Conservation (phyloP, 225 moss, liverwort and hornwort genomes). For the Polytrichum formosum region DNA sequence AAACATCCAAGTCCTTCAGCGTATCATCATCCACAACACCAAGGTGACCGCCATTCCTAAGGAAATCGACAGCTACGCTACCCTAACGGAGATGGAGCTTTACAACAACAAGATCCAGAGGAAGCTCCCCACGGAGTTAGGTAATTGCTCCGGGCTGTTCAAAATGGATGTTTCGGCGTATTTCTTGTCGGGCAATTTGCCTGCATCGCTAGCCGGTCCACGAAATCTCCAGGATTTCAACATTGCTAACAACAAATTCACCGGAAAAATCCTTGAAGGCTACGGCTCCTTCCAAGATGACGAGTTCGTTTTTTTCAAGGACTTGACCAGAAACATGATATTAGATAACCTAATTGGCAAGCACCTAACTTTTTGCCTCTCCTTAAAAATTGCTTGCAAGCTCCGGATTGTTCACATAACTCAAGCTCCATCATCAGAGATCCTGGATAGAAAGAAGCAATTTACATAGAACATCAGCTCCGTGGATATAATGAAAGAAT, state of each 20-base stretch:
- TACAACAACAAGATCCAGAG: slow-evolving; percentile 21
- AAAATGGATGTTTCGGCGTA: slow-evolving; percentile 5
- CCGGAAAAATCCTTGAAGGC: slow-evolving; percentile 13
- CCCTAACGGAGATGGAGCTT: slow-evolving; percentile 12
- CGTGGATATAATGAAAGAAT: no score
- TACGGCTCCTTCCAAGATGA: slow-evolving; percentile 23
- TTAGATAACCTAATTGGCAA: neutral
- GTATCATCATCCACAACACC: slow-evolving; percentile 8
- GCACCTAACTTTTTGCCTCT: no score
- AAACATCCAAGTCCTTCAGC: slow-evolving; percentile 21
- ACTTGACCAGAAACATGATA: slow-evolving; percentile 21
- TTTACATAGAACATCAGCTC: no score
- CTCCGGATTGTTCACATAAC: no score
- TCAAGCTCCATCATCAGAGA: no score
- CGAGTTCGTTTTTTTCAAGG: slow-evolving; percentile 16
- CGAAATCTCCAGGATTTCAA: slow-evolving; percentile 13
- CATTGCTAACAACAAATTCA: slow-evolving; percentile 15
- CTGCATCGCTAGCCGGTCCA: slow-evolving; percentile 10
- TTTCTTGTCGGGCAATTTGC: slow-evolving; percentile 16
- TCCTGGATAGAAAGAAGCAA: no score
- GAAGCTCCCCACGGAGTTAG: slow-evolving; percentile 5
- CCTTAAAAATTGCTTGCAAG: no score
- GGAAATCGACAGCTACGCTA: slow-evolving; percentile 17
- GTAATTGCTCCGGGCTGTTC: slow-evolving; percentile 10
- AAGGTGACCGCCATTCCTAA: slow-evolving; percentile 17